These are phyloP conservation scores for Coemansia aciculifera DNA, from an alignment of 192 early-diverging fungal genomes.

Conservation along the genomic window DNA sequence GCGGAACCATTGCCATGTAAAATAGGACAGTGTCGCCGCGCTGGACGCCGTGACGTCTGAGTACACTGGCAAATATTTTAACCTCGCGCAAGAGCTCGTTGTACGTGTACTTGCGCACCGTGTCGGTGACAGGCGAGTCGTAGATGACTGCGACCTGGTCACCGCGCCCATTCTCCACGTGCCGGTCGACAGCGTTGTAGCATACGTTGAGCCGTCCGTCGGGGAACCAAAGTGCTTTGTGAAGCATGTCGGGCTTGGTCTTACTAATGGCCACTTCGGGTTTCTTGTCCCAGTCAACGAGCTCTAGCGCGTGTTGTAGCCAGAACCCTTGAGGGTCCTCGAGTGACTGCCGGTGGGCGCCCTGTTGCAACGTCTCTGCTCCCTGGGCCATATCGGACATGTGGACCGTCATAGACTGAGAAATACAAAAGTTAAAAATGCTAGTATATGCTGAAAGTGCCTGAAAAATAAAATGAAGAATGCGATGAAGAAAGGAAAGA, in stretches of 20 bases:
- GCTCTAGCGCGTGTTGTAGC: slow-evolving; percentile 46
- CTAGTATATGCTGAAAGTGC: neutral
- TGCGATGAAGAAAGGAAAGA: neutral
- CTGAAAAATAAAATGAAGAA: neutral
- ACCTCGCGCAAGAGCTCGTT: slow-evolving; percentile 68
- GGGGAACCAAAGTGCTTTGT: slow-evolving; percentile 64
- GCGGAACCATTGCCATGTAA: slow-evolving; percentile 84
- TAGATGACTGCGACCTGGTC: slow-evolving; percentile 70
- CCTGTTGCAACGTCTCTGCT: slow-evolving; percentile 19
- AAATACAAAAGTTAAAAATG: neutral
- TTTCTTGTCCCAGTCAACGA: slow-evolving; percentile 37
- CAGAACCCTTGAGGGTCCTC: slow-evolving; percentile 48
- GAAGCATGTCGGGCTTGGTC: slow-evolving; percentile 15
- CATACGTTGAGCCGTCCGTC: slow-evolving; percentile 75
- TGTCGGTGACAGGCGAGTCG: slow-evolving; percentile 70
- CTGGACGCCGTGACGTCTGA: slow-evolving; percentile 60
- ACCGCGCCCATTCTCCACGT: slow-evolving; percentile 61
- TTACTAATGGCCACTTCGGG: slow-evolving; percentile 27
- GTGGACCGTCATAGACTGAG: neutral
- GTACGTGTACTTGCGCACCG: slow-evolving; percentile 61
- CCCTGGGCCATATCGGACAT: neutral
- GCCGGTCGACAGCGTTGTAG: slow-evolving; percentile 80
- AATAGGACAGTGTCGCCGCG: slow-evolving; percentile 77
- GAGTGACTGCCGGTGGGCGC: slow-evolving; percentile 33
- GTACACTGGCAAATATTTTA: slow-evolving; percentile 64